Conservation (phyloP, 495 filamentous ascomycete species). For the Oleoguttula mirabilis region DNA sequence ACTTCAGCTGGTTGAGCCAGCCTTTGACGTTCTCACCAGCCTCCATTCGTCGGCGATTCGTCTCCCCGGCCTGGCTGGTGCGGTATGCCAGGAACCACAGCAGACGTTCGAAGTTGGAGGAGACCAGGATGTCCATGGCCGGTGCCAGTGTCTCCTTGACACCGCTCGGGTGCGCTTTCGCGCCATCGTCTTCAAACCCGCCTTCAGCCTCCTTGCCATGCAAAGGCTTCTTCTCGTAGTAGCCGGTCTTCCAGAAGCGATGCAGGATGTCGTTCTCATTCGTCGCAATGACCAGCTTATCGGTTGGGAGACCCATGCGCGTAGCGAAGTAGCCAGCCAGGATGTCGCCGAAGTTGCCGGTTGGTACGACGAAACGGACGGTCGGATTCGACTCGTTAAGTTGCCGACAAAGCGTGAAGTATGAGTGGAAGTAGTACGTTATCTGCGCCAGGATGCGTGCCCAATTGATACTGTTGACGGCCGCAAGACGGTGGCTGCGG, state of each 20-base stretch:
- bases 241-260: constrained; percentile 70
- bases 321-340: constrained; percentile 86
- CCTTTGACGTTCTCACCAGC: constrained; percentile 50
- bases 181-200: constrained; percentile 47
- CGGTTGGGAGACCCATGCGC: constrained; percentile 75
- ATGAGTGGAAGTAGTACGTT: constrained; percentile 82
- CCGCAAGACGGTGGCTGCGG: constrained; percentile 59
- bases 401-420: constrained; percentile 59
- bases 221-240: constrained; percentile 64
- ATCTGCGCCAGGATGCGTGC: constrained; percentile 88
- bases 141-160: constrained; percentile 80
- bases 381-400: constrained; percentile 37
- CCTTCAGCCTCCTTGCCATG: constrained; percentile 42
- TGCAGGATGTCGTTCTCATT: constrained; percentile 84
- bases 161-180: constrained; percentile 53
- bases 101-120: constrained; percentile 88
- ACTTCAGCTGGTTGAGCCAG: constrained; percentile 70
- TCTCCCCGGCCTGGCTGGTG: constrained; percentile 27
- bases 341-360: constrained; percentile 95
- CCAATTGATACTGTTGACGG: constrained; percentile 87
- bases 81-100: constrained; percentile 83
- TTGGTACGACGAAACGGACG: constrained; percentile 72
- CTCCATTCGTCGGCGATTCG: constrained; percentile 31
- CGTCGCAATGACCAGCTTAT: constrained; percentile 76
- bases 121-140: constrained; percentile 94